phyloP scores from a whole-genome alignment of 805 yeast genomes.

The Zygosaccharomyces siamensis region DNA sequence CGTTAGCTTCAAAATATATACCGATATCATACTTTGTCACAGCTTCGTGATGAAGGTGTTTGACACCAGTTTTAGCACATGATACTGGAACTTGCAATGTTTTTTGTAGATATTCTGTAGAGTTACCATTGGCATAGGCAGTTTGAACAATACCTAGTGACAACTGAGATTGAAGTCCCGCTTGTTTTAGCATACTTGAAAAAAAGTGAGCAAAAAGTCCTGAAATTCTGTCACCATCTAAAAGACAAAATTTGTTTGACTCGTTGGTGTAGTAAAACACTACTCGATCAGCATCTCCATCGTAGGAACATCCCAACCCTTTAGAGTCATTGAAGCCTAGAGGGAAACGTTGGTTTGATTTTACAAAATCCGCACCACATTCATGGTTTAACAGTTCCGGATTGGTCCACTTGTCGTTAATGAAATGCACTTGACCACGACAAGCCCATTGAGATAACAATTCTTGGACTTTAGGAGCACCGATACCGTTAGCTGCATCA shows the following conservation, averaged over 20 bases:
- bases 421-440: conserved; percentile 38
- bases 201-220: conserved; percentile 73
- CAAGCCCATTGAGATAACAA: conserved; percentile 39
- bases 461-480: conserved; percentile 64
- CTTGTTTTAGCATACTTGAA: conserved; percentile 45
- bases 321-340: conserved; percentile 40
- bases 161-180: conserved; percentile 37
- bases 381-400: conserved; percentile 63
- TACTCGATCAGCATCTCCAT: conserved; percentile 96
- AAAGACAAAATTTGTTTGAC: conserved; percentile 43
- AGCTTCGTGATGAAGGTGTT: conserved; percentile 86
- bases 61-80: conserved; percentile 94
- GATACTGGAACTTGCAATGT: conserved; percentile 68
- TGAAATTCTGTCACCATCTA: conserved; percentile 94
- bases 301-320: conserved; percentile 73
- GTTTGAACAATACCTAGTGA: conserved; percentile 88
- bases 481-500: conserved; percentile 97
- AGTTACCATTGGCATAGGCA: conserved; percentile 94
- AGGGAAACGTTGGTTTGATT: conserved; percentile 81
- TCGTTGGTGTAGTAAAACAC: conserved; percentile 62
- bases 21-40: conserved; percentile 84
- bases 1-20: conserved; percentile 95
- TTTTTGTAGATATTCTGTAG: conserved; percentile 65
- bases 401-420: conserved; percentile 50
- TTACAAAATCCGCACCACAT: conserved; percentile 96